phyloP scores from a whole-genome alignment of 148 eudicot genomes.

The Vaccinium myrtillus region DNA sequence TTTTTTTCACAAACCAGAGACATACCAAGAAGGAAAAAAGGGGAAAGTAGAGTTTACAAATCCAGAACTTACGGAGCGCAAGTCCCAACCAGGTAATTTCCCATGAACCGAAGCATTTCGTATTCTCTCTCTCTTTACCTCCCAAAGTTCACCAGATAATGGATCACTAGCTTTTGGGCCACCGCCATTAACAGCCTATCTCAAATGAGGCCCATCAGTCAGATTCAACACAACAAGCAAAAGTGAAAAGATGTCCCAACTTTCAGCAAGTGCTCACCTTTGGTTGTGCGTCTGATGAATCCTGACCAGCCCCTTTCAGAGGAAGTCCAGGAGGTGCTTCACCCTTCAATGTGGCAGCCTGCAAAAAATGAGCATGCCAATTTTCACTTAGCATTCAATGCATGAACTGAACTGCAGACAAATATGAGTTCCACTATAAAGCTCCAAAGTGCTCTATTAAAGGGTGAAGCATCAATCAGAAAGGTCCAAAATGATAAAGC shows the following conservation, averaged over 20 bases:
- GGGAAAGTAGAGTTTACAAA: background rate
- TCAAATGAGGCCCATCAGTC: conserved; percentile 12
- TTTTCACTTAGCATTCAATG: conserved; percentile 1
- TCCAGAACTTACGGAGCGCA: conserved; percentile 79
- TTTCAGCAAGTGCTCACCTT: conserved; percentile 45
- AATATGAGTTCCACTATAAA: background rate
- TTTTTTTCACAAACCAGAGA: background rate
- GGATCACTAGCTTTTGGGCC: conserved; percentile 77
- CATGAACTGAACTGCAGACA: conserved; percentile 5
- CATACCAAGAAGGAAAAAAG: background rate
- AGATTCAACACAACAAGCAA: conserved; percentile 15
- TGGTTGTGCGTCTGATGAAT: conserved; percentile 75
- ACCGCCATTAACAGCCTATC: conserved; percentile 69
- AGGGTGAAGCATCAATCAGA: background rate
- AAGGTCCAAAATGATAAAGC: background rate
- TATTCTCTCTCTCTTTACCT: conserved; percentile 85
- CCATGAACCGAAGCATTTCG: conserved; percentile 70
- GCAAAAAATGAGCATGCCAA: conserved; percentile 8
- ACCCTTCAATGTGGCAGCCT: conserved; percentile 99
- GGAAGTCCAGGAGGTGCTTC: conserved; percentile 98
- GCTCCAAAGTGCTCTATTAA: background rate
- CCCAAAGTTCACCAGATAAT: conserved; percentile 98
- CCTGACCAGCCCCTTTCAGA: conserved; percentile 92
- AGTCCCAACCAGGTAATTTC: conserved; percentile 90
- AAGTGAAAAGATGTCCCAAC: conserved; percentile 6